These are phyloP conservation scores for Piloderma croceum DNA, from an alignment of 768 basidiomycete genomes.

Conservation along the genomic window DNA sequence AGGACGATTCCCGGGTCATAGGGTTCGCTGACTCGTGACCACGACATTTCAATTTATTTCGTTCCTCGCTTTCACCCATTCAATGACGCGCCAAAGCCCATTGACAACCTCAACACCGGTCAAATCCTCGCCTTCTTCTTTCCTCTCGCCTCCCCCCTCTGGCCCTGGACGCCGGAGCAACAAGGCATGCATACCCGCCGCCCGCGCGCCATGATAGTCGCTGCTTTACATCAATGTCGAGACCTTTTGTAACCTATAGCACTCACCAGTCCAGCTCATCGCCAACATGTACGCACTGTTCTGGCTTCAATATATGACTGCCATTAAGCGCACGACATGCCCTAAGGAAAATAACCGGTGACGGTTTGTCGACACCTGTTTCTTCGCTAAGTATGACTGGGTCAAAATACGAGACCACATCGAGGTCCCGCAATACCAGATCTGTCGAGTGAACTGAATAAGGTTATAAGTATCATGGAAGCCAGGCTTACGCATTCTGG, in stretches of 20 bases:
- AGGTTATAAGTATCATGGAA: background rate
- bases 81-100: constrained; percentile 30
- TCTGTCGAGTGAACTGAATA: constrained; percentile 23
- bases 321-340: constrained; percentile 33
- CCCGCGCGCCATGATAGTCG: constrained; percentile 58
- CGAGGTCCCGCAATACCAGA: constrained; percentile 55
- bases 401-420: constrained; percentile 41
- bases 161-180: constrained; percentile 46
- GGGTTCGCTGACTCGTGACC: too few relatives aligned
- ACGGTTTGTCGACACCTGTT: constrained; percentile 66
- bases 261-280: constrained; percentile 65
- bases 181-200: constrained; percentile 52
- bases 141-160: constrained; percentile 42
- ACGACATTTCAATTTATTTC: background rate
- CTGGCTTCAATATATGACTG: constrained; percentile 20
- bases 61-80: constrained; percentile 27
- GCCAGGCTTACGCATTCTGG: constrained; percentile 54
- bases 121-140: constrained; percentile 39
- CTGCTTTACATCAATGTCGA: constrained; percentile 28
- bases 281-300: constrained; percentile 64
- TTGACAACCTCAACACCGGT: constrained; percentile 33
- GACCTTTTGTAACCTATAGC: background rate
- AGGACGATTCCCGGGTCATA: constrained; percentile 19
- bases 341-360: constrained; percentile 49
- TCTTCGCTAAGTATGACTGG: constrained; percentile 68